Evolutionary conservation across 106 monocot species (phyloP).

Genomic region (Platanthera zijinensis): DNA sequence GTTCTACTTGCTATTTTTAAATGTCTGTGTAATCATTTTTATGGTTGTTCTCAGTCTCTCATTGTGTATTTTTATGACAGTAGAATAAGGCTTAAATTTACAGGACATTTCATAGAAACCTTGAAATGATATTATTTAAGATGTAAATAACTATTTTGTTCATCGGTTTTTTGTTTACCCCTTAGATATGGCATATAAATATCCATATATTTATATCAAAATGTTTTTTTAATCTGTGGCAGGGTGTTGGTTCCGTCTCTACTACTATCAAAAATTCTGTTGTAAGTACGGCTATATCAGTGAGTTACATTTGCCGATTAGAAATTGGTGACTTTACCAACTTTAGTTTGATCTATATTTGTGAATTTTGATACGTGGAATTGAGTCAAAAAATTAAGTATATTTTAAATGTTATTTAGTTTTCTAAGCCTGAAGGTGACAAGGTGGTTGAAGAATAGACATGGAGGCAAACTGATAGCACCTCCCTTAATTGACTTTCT

Average conservation of each 20-base stretch:
- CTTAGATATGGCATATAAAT: neutral
- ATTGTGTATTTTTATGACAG: no score
- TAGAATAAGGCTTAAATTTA: no score
- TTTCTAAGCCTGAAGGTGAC: neutral
- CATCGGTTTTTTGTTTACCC: no score
- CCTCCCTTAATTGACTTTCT: neutral
- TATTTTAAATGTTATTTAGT: neutral
- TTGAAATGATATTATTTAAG: no score
- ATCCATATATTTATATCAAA: neutral
- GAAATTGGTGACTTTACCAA: neutral
- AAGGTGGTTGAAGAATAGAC: neutral
- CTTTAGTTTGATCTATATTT: neutral
- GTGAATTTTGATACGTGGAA: neutral
- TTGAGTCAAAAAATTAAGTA: neutral
- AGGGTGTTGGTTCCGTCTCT: constrained; percentile 60
- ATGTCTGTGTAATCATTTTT: neutral
- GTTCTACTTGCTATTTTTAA: neutral
- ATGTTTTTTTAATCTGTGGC: constrained; percentile 10
- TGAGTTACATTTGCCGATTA: constrained; percentile 19
- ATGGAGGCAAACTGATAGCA: neutral
- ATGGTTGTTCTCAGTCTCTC: neutral
- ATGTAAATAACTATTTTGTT: no score
- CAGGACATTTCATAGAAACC: no score
- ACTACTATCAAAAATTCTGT: constrained; percentile 46
- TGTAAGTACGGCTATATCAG: constrained; percentile 22